Conservation (phyloP, 2,329 filamentous ascomycete genomes). For the Polychaeton citri region DNA sequence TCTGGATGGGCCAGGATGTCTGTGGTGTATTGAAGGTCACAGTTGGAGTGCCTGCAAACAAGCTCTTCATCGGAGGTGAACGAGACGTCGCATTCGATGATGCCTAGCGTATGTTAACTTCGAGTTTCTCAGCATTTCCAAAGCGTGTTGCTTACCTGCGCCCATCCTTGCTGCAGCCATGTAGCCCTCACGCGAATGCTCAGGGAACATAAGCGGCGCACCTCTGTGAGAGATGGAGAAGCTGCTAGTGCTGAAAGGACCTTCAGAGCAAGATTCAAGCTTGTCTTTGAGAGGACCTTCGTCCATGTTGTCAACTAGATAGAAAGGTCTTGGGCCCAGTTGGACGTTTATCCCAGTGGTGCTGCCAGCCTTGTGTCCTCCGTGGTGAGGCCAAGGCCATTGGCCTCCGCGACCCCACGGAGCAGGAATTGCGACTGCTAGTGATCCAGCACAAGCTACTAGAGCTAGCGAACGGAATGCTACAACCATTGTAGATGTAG, state of each 20-base stretch:
- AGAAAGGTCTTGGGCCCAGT: slow-evolving; percentile 51
- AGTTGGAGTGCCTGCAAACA: slow-evolving; percentile 56
- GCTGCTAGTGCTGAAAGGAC: slow-evolving; percentile 36
- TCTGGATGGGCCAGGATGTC: slow-evolving; percentile 50
- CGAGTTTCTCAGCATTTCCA: neutral
- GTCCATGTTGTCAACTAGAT: slow-evolving; percentile 50
- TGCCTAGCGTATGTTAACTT: slow-evolving; percentile 10
- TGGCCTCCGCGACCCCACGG: neutral
- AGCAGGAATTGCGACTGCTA: neutral
- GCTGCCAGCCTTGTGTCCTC: slow-evolving; percentile 7
- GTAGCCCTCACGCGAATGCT: slow-evolving; percentile 48
- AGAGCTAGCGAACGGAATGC: slow-evolving; percentile 2
- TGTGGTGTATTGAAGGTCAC: slow-evolving; percentile 56
- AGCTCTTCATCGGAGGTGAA: slow-evolving; percentile 53
- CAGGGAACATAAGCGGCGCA: slow-evolving; percentile 49
- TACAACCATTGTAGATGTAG: slow-evolving; percentile 1
- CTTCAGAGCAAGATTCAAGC: slow-evolving; percentile 46
- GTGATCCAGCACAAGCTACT: slow-evolving; percentile 2
- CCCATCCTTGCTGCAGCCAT: slow-evolving; percentile 54
- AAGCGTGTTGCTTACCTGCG: slow-evolving; percentile 29
- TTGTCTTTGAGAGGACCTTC: slow-evolving; percentile 45
- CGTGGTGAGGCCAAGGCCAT: slow-evolving; percentile 3
- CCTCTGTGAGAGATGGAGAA: slow-evolving; percentile 52
- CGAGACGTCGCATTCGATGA: slow-evolving; percentile 54
- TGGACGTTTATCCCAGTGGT: no score